Evolutionary conservation across 163 green algal species (phyloP), one percentile per base, ranked within the genome.

Genomic region (Volvox carteri): DNA sequence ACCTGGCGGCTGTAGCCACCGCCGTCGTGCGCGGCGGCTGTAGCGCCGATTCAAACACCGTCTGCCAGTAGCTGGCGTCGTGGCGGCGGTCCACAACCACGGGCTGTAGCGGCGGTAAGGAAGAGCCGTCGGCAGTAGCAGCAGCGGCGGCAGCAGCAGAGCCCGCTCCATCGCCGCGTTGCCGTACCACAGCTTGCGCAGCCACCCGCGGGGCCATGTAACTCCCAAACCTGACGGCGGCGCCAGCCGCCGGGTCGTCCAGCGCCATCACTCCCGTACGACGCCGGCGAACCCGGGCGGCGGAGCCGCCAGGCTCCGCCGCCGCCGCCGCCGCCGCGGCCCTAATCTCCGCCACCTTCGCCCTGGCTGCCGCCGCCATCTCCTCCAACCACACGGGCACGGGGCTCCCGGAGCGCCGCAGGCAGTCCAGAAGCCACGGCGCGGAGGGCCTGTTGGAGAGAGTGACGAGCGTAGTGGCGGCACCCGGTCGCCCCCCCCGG

Each of bases 391-490:
- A 78, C 19, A 46, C 4, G 18, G 81, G 78, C 42, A 86, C 78
- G 12, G 28, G 18, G 42, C 60, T 65, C 21, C 62, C 62, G 5
- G 60, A 28, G 41, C 41, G n/a, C 2, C 42, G 60, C 67, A 93
- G 67, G n/a, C 72, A 42, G 39, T 76, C 88, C 37, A 68, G 68
- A 16, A 95, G 33, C 23, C 67, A 81, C 12, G 60, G 58, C 14
- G 90, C 92, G 14, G 54, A n/a, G 2, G 41, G 21, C 0, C 52
- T 46, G 83, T 94, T 87, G 8, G 23, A 28, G 4, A 78, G 84
- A 23, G 79, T 84, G 4, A 95, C 37, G 28, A 93, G 78, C 37
- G 91, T 94, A 41, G 83, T 90, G 33, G 81, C 84, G 1, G 54
- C 35, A 39, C 92, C 92, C 0, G 48, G 44, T 30, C 84, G 70